A percentile compares a stretch with the other conserved stretches of the same genome.
phyloP scores from a whole-genome alignment of 768 basidiomycete species.

The Arthromyces matolae region DNA sequence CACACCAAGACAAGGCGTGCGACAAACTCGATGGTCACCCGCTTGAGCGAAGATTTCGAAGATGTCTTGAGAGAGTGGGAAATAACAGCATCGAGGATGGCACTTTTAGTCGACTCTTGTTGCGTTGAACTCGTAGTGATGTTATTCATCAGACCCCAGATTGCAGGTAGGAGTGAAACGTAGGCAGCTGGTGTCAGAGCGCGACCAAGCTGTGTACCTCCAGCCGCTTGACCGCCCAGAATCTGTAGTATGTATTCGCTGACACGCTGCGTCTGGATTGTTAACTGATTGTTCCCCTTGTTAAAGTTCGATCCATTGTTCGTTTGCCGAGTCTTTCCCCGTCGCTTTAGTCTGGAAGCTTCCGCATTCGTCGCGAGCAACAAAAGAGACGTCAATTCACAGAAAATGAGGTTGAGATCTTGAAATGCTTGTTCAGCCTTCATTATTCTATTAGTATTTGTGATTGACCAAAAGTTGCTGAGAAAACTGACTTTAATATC shows the following conservation, averaged over 20 bases:
- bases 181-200: slow-evolving; percentile 59
- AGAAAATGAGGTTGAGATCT: slow-evolving; percentile 72
- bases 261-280: slow-evolving; percentile 47
- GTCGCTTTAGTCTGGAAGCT: slow-evolving; percentile 18
- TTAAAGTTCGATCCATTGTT: neutral
- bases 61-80: slow-evolving; percentile 61
- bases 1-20: slow-evolving; percentile 66
- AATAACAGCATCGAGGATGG: slow-evolving; percentile 53
- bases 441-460: slow-evolving; percentile 26
- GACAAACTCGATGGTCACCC: slow-evolving; percentile 70
- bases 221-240: slow-evolving; percentile 47
- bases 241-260: slow-evolving; percentile 58
- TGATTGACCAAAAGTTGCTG: neutral
- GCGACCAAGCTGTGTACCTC: slow-evolving; percentile 42
- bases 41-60: slow-evolving; percentile 62
- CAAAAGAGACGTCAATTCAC: slow-evolving; percentile 69
- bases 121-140: slow-evolving; percentile 16
- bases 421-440: slow-evolving; percentile 66
- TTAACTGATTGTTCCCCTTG: slow-evolving; percentile 17
- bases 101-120: slow-evolving; percentile 19
- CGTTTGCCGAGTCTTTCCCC: slow-evolving; percentile 17
- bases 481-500: slow-evolving; percentile 53
- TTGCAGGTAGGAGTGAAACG: slow-evolving; percentile 64
- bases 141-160: slow-evolving; percentile 71
- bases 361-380: slow-evolving; percentile 35